Percentiles rank a stretch among this genome's conserved stretches.
Evolutionary conservation across 2,329 filamentous ascomycete genomes (phyloP).

Genomic region (Ophiosphaerella narmari): DNA sequence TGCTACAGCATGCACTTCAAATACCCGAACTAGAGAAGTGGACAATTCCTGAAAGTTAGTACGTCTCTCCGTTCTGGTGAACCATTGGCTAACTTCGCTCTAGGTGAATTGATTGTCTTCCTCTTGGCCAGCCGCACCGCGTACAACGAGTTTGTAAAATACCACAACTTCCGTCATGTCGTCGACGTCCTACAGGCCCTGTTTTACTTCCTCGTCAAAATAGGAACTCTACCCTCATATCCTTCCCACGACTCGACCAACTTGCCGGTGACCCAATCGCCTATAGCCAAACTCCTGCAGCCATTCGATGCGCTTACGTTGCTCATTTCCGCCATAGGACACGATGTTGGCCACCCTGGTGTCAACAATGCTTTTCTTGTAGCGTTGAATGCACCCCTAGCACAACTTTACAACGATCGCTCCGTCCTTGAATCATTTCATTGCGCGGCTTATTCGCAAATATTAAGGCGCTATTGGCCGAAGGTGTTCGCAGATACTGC

Average conservation of each 20-base stretch:
- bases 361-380: slow-evolving; percentile 98
- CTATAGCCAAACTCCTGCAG: slow-evolving; percentile 74
- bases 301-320: slow-evolving; percentile 89
- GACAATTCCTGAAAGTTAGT: slow-evolving; percentile 76
- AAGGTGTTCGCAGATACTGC: slow-evolving; percentile 75
- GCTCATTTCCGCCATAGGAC: slow-evolving; percentile 93
- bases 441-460: slow-evolving; percentile 95
- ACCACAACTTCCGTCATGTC: slow-evolving; percentile 98
- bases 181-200: slow-evolving; percentile 94
- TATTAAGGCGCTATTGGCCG: slow-evolving; percentile 91
- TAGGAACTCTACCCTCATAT: slow-evolving; percentile 76
- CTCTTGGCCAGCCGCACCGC: slow-evolving; percentile 85
- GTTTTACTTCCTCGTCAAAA: slow-evolving; percentile 84
- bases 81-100: slow-evolving; percentile 19
- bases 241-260: slow-evolving; percentile 46
- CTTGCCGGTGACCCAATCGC: slow-evolving; percentile 56
- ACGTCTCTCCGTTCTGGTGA: background rate
- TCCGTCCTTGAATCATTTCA: slow-evolving; percentile 98
- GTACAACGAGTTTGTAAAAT: slow-evolving; percentile 96
- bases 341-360: slow-evolving; percentile 95
- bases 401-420: slow-evolving; percentile 94
- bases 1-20: slow-evolving; percentile 85
- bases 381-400: slow-evolving; percentile 87
- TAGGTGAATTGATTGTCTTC: slow-evolving; percentile 82
- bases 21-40: slow-evolving; percentile 82